These are phyloP conservation scores for Fusarium drepaniforme DNA, from an alignment of 2,329 filamentous ascomycete genomes.

Conservation along the genomic window DNA sequence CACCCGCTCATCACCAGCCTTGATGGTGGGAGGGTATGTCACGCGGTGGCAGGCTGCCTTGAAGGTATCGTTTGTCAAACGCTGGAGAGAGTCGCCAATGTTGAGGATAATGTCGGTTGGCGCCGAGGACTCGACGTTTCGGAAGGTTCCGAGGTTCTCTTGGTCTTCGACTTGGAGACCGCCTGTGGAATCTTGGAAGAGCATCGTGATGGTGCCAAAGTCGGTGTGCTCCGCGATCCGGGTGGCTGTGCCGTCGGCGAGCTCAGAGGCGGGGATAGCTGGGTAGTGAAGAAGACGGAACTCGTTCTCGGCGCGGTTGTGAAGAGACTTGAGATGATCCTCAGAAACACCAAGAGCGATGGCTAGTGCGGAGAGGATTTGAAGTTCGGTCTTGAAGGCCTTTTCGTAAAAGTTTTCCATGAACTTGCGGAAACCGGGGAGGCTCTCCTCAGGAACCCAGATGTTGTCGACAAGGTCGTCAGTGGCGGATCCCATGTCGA, in stretches of 20 bases:
- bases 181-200: slow-evolving; percentile 46
- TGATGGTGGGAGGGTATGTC: slow-evolving; percentile 41
- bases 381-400: slow-evolving; percentile 77
- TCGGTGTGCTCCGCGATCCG: slow-evolving; percentile 50
- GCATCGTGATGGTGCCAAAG: slow-evolving; percentile 50
- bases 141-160: slow-evolving; percentile 38
- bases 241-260: slow-evolving; percentile 43
- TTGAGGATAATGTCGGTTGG: slow-evolving; percentile 52
- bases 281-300: slow-evolving; percentile 70
- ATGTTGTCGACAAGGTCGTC: slow-evolving; percentile 46
- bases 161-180: slow-evolving; percentile 48
- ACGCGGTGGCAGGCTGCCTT: slow-evolving; percentile 52
- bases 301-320: slow-evolving; percentile 69
- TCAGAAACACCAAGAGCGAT: slow-evolving; percentile 77
- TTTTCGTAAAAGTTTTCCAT: slow-evolving; percentile 72
- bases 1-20: slow-evolving; percentile 23
- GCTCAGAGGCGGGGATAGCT: slow-evolving; percentile 45
- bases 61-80: slow-evolving; percentile 52
- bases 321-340: slow-evolving; percentile 75
- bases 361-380: slow-evolving; percentile 83
- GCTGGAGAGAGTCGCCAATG: slow-evolving; percentile 54
- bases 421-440: slow-evolving; percentile 41
- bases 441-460: slow-evolving; percentile 43
- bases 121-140: slow-evolving; percentile 39
- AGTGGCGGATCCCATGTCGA: slow-evolving; percentile 52